Base-by-base conservation (phyloP, 192 early-diverging fungal species). In the Geranomyces michiganensis region DNA sequence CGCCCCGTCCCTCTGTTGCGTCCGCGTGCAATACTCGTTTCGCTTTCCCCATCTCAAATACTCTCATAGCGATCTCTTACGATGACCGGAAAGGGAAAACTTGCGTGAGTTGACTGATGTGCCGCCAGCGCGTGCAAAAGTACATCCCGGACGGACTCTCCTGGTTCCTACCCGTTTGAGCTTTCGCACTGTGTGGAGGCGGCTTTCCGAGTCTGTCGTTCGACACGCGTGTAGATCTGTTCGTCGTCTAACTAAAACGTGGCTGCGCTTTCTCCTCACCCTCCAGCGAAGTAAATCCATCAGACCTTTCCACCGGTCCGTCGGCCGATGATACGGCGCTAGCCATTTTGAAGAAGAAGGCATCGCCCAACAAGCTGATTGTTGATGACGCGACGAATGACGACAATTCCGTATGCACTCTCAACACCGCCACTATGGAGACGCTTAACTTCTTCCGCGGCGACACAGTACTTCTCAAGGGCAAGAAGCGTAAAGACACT, bases 301-400 rank as follows among this genome's bases (percentile, higher is more conserved):
- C 80, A 17, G 80, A 81, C 74, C 64, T 76, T 15, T 65, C 70
- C 15, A n/a, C 31, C 15, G 62, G 44, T 17, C 60, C 68, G 21
- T 82, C 88, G 29, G 84, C 82, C 45, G 83, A 93, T 59, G 97
- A 99, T 84, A 83, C 90, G 33, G 91, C 96, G 48, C 92, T 93
- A 17, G 97, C 96, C 59, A 99, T 99, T 76, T 83, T 99, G 60
- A 93, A 94, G 75, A 90, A 92, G 73, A 99, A 99, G 79, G 76
- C 92, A 0, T 91, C 95, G 45, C 94, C 93, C n/a, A 99, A 99
- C 87, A 99, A 99, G 86, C 82, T 99, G 58, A 92, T 99, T 83
- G 94, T 99, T 30, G 97, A 98, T 77, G 96, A 98, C 72, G 93
- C 94, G 32, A 91, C 87, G 67, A 97, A 91, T 76, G 96, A 98